Base-by-base conservation (phyloP, 192 early-diverging fungal genomes). In the Coemansia aciculifera region DNA sequence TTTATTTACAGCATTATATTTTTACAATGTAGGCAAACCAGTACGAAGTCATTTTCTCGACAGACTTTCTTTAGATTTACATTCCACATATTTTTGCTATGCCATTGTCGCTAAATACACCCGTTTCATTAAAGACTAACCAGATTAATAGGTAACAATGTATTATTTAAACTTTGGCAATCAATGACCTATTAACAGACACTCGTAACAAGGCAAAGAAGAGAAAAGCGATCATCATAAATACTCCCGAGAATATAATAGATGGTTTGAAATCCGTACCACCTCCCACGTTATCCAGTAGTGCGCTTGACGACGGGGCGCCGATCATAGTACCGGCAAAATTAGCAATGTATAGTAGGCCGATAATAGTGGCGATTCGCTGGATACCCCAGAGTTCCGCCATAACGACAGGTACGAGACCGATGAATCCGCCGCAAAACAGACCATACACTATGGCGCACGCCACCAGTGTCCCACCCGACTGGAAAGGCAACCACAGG, bases 391-490 rank as follows among this genome's bases (percentile, higher is more conserved):
- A 87, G 31, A 88, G 79, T 21, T 79, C 74, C 23, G 84, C 83
- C 63, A 78, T 87, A 24, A 81, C 80, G 24, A 80, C 87, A 19
- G 84, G 89, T 38, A 85, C 64, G 42, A 87, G 85, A 44, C 77
- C 39, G 51, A 86, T 69, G 68, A 78, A 77, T 38, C 87, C 83
- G 63, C 88, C 85, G 63, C 85, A 80, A 74, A 86, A 86, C 73
- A 89, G 27, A 56, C 85, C 81, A 62, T 86, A 85, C 48, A 87
- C 44, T 42, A 87, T 69, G 29, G 81, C 78, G 21, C 85, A 86
- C 0, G 86, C 69, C 2, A 79, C 68, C 42, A 84, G 66, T 0
- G 82, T 68, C 40, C 71, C 57, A 59, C 76, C 27, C 52, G 78
- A 24, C 54, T 75, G 65, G 73, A 82, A 88, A 3, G 87, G 75